Base-by-base conservation (phyloP, 176 grass and related monocot species). In the Oryza glaberrima region DNA sequence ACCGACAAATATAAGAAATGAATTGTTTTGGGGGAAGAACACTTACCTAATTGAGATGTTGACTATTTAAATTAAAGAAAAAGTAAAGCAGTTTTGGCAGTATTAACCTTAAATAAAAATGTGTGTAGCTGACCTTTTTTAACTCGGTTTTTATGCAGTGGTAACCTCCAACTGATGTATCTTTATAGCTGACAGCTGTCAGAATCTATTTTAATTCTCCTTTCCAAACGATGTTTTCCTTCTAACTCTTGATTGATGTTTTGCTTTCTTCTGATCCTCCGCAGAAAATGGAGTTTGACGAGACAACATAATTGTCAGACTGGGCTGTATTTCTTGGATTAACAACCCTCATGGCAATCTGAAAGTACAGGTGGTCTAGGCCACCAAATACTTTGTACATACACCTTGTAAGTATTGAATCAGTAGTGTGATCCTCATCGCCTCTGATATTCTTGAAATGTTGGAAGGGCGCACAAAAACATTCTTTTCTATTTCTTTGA, bases 241-340 rank as follows among this genome's bases (percentile, higher is more conserved):
- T 25, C 13, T 58, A 73, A 73, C 38, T 69, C 19, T 43, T 74
- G 6, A 68, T 30, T 32, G 30, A 44, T 60, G 38, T 54, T 11
- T 43, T 63, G 12, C 47, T 76, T 74, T 69, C 6, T 48, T 12
- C 1, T 65, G 7, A 79, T 41, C 15, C 14, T 83, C 16, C 80
- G 49, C 80, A 90, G 89, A 90, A 87, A 70, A 90, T 90, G 89
- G 84, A 87, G 70, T 90, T 90, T 32, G 71, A 90, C 0, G 89
- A 90, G 76, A 87, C 84, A 23, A 48, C 69, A 23, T 90, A 84
- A 83, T 76, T 51, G 5, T 76, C 46, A 51, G 5, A 47, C 25
- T 82, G 72, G 67, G 17, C 14, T 63, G 6, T 20, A 58, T 65
- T 52, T 81, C 26, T 73, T 82, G 72, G 49, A 82, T 78, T 86